A percentile compares a stretch with the other conserved stretches of the same genome.
These are phyloP conservation scores for Immersiella caudata DNA, from an alignment of 495 filamentous ascomycete species.

Conservation along the genomic window DNA sequence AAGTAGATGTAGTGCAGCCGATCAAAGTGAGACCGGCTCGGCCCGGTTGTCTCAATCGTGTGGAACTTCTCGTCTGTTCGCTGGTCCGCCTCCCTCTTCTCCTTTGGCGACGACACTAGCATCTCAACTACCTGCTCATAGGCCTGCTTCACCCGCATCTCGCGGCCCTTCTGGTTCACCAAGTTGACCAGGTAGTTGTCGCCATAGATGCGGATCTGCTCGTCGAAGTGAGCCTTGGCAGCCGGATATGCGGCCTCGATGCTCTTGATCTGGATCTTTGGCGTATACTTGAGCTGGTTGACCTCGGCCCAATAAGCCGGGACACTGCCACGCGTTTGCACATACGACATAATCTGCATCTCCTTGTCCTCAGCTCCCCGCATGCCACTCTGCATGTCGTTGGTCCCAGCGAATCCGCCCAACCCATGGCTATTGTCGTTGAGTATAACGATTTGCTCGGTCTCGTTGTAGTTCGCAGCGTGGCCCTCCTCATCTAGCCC, in stretches of 20 bases:
- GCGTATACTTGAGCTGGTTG: conserved; percentile 86
- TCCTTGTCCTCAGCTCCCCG: conserved; percentile 62
- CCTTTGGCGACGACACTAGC: conserved; percentile 68
- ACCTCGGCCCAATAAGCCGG: conserved; percentile 95
- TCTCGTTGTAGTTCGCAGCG: conserved; percentile 97
- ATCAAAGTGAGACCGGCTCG: conserved; percentile 66
- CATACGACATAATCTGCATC: conserved; percentile 86
- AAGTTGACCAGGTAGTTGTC: conserved; percentile 97
- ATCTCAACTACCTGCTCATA: conserved; percentile 85
- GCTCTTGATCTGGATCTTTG: conserved; percentile 81
- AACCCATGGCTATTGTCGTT: conserved; percentile 74
- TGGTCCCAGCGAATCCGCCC: conserved; percentile 79
- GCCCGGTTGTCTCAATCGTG: conserved; percentile 64
- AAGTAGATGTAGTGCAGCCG: conserved; percentile 95
- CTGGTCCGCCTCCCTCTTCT: conserved; percentile 59
- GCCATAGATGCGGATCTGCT: conserved; percentile 90
- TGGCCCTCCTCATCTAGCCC: conserved; percentile 92
- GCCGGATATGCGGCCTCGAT: conserved; percentile 80
- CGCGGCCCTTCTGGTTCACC: conserved; percentile 91
- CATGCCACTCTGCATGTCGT: conserved; percentile 72
- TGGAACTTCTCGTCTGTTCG: conserved; percentile 78
- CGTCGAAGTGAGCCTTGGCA: conserved; percentile 81
- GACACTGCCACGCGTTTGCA: conserved; percentile 93
- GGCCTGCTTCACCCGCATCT: conserved; percentile 81
- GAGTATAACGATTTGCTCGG: conserved; percentile 85